Percentiles rank a stretch among this genome's conserved stretches.
Evolutionary conservation across 1,284 basidiomycete genomes (phyloP).

Genomic region (Puccinia polysora): DNA sequence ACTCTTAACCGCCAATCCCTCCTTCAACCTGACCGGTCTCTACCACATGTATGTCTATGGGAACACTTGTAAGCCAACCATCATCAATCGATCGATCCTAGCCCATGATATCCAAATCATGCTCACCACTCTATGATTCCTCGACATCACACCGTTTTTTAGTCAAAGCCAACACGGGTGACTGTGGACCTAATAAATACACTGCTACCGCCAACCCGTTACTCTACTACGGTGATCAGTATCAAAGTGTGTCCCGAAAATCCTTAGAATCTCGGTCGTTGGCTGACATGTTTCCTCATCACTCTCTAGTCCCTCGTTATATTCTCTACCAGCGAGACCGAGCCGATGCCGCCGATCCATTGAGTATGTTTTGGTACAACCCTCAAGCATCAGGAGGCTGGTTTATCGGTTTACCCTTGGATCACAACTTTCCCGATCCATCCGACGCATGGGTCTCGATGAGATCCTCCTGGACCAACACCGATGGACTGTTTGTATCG

Average conservation of each 20-base stretch:
- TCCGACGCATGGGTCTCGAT: slow-evolving; percentile 81
- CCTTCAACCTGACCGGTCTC: slow-evolving; percentile 69
- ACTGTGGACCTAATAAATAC: slow-evolving; percentile 93
- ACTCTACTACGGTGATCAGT: slow-evolving; percentile 67
- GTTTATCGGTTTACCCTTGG: slow-evolving; percentile 79
- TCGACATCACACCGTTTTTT: too few relatives aligned
- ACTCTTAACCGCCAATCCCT: slow-evolving; percentile 66
- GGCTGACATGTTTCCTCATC: not conserved
- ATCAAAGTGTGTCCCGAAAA: slow-evolving; percentile 54
- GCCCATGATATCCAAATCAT: not conserved
- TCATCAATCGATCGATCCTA: not conserved
- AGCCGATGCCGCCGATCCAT: slow-evolving; percentile 78
- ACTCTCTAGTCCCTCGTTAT: slow-evolving; percentile 60
- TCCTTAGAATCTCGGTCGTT: not conserved
- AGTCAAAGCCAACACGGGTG: slow-evolving; percentile 52
- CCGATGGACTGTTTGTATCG: slow-evolving; percentile 73
- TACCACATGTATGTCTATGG: slow-evolving; percentile 74
- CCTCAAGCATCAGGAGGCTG: slow-evolving; percentile 75
- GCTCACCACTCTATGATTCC: too few relatives aligned
- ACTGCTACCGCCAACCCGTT: slow-evolving; percentile 70
- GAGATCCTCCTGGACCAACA: slow-evolving; percentile 86
- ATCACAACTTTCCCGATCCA: slow-evolving; percentile 69
- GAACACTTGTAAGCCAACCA: slow-evolving; percentile 24
- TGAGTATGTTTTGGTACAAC: slow-evolving; percentile 97
- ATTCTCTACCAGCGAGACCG: slow-evolving; percentile 89